These are phyloP conservation scores for Claviceps sp. DNA, from an alignment of 2,329 filamentous ascomycete genomes.

Conservation along the genomic window DNA sequence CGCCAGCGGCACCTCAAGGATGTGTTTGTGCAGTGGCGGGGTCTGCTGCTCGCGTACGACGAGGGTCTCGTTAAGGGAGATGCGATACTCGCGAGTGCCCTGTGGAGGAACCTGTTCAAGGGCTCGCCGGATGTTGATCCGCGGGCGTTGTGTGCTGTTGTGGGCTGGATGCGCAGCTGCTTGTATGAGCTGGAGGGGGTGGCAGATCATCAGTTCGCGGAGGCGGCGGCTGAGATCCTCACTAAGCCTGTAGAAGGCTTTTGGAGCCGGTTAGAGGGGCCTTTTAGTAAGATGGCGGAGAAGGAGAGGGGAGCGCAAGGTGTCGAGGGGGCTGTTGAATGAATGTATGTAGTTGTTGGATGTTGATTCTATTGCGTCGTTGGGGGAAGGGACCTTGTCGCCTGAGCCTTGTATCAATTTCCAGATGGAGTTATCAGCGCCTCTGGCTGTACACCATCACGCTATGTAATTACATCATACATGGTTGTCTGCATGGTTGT, in stretches of 20 bases:
- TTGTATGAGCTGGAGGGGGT: constrained; percentile 35
- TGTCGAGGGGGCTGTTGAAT: neutral
- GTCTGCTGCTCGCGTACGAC: constrained; percentile 70
- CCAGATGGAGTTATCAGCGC: too few relatives aligned
- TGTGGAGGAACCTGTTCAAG: constrained; percentile 93
- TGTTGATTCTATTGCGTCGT: too few relatives aligned
- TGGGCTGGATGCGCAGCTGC: constrained; percentile 40
- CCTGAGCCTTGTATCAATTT: too few relatives aligned
- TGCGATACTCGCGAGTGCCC: constrained; percentile 61
- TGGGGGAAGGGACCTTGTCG: too few relatives aligned
- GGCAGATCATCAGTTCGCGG: constrained; percentile 28
- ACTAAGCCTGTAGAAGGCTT: constrained; percentile 27
- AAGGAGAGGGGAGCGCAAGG: neutral
- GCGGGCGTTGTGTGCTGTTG: constrained; percentile 37
- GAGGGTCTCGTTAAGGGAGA: constrained; percentile 68
- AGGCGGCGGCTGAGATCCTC: constrained; percentile 20
- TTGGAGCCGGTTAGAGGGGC: constrained; percentile 27
- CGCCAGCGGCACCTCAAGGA: constrained; percentile 66
- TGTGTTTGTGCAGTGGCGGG: constrained; percentile 86
- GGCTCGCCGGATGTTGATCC: constrained; percentile 41
- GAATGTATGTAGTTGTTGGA: neutral
- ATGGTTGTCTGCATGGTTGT: too few relatives aligned
- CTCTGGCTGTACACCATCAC: too few relatives aligned
- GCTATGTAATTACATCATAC: too few relatives aligned
- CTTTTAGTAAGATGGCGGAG: constrained; percentile 15